These are phyloP conservation scores for Hymenoscyphus scutula DNA, from an alignment of 2,329 filamentous ascomycete genomes.

Conservation along the genomic window DNA sequence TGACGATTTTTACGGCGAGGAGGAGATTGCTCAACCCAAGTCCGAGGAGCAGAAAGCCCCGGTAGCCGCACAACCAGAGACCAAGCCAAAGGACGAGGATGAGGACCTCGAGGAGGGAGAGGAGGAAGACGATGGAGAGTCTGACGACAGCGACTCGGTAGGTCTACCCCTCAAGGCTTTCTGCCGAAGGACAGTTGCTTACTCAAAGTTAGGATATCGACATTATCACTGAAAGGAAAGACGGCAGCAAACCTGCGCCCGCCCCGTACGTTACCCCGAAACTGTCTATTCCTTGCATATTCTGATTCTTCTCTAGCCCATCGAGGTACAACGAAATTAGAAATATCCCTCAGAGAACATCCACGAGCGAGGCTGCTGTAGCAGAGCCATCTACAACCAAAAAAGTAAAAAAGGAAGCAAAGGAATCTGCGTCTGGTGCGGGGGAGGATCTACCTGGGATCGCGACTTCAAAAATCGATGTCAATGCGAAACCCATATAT, in stretches of 20 bases:
- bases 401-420: constrained; percentile 43
- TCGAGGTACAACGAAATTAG: constrained; percentile 63
- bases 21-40: constrained; percentile 46
- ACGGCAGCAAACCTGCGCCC: constrained; percentile 58
- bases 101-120: constrained; percentile 63
- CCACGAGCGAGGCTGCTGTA: constrained; percentile 47
- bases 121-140: constrained; percentile 59
- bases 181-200: constrained; percentile 13
- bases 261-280: constrained; percentile 48
- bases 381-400: constrained; percentile 45
- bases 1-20: constrained; percentile 64
- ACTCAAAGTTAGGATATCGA: constrained; percentile 55
- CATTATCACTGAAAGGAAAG: constrained; percentile 66
- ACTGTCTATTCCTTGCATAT: neutral
- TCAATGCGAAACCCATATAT: constrained; percentile 79
- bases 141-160: constrained; percentile 56
- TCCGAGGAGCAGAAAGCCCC: constrained; percentile 24
- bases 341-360: constrained; percentile 61
- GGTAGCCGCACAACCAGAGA: constrained; percentile 29
- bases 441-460: constrained; percentile 60
- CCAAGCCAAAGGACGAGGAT: constrained; percentile 39
- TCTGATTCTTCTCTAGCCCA: constrained; percentile 45
- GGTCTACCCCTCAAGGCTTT: constrained; percentile 14
- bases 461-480: constrained; percentile 78
- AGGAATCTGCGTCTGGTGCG: constrained; percentile 38